Base-by-base conservation (phyloP, 768 basidiomycete genomes). In the Tremella fuciformis region DNA sequence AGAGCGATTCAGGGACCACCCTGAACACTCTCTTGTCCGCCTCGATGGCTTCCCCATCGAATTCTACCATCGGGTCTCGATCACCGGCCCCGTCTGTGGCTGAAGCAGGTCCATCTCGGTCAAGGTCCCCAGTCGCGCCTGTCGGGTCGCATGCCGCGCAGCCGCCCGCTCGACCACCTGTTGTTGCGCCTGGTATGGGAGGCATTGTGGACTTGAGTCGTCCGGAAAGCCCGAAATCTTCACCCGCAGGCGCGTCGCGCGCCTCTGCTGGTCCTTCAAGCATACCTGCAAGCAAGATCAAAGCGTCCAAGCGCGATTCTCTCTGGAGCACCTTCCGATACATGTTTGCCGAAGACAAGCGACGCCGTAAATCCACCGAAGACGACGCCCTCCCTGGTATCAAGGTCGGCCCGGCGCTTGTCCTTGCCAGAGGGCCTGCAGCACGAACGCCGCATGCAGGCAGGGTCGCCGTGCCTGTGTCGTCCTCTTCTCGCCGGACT, bases 341-440 rank as follows among this genome's bases (percentile, higher is more conserved):
- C 61, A 91, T 93, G 89, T 94, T 97, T 78, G 84, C 91, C 59
- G 91, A 96, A 60, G 92, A 92, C 63, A 65, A 66, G 16, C 82
- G 83, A 64, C 91, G 89, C 72, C 86, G 90, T 3, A 94, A 93
- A 79, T 50, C 63, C 22, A 57, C 58, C 19, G 60, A 13, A 42
- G 25, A 53, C 22, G 51, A 53, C 13, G 29, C 46, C 21, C 24
- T 53, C n/a, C 18, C 38, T 22, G 58, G 56, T 38, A 19, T 58
- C 46, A 60, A 58, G 52, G 50, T 48, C 24, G 25, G 58, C 34
- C 64, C 69, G 13, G 49, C 62, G 21, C 49, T 70, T 18, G 69
- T 69, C 16, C 59, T 69, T 0, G 60, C 61, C 34, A 58, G 72
- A 42, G 70, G 68, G 18, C 48, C 66, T 11, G 56, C 64, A 15